Percentiles rank a stretch among this genome's conserved stretches.
These are phyloP conservation scores for Pyrenophora teres DNA, from an alignment of 2,329 filamentous ascomycete species.

Conservation along the genomic window DNA sequence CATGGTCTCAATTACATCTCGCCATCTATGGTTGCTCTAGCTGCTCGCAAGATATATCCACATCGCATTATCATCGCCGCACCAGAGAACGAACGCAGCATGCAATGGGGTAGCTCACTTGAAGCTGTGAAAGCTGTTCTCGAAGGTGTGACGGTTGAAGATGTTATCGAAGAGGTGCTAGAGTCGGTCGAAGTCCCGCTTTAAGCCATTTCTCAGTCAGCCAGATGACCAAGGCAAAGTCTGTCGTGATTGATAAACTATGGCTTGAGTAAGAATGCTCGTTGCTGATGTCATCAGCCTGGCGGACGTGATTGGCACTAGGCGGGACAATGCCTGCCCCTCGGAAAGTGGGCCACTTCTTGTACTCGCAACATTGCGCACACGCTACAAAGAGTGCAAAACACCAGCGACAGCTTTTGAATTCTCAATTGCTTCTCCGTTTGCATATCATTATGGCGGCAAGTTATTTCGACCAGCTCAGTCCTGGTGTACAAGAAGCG, in stretches of 20 bases:
- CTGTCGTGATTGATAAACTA: constrained; percentile 1
- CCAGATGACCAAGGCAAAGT: not conserved
- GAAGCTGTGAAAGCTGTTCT: constrained; percentile 70
- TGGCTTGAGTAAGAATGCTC: constrained; percentile 34
- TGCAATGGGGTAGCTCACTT: constrained; percentile 88
- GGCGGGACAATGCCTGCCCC: constrained; percentile 30
- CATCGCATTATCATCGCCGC: constrained; percentile 77
- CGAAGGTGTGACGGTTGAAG: constrained; percentile 60
- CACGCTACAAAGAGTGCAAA: constrained; percentile 12
- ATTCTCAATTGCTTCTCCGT: constrained; percentile 3
- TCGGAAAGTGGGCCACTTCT: constrained; percentile 16
- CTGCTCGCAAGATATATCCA: constrained; percentile 82
- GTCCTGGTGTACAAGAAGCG: constrained; percentile 18
- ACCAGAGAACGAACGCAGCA: constrained; percentile 76
- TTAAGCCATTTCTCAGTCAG: constrained; percentile 28
- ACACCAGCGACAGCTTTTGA: constrained; percentile 1
- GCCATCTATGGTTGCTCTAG: constrained; percentile 80
- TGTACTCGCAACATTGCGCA: constrained; percentile 9
- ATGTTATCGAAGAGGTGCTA: constrained; percentile 64
- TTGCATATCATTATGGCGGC: constrained; percentile 21
- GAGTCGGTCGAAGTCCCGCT: constrained; percentile 61
- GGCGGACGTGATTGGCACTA: constrained; percentile 23
- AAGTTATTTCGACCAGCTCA: constrained; percentile 27
- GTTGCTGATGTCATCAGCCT: constrained; percentile 30
- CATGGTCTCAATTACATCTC: constrained; percentile 82